Evolutionary conservation across 257 asterid genomes (phyloP).

Genomic region (Leonotis leonurus): DNA sequence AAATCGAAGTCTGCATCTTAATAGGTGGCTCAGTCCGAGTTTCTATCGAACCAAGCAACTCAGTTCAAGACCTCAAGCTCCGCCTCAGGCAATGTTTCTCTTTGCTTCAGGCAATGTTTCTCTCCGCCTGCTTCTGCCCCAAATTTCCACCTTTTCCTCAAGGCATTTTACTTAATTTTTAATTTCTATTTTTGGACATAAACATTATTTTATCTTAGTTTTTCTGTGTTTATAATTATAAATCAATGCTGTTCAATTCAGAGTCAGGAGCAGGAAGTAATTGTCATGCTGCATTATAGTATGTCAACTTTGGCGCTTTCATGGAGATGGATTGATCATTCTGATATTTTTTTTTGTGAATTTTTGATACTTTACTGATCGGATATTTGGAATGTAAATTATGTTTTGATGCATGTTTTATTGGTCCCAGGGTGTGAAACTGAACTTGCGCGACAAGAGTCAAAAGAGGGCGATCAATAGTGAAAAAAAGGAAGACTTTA

Average conservation of each 20-base stretch:
- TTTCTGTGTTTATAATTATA: too few relatives aligned
- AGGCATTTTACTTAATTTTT: conserved; percentile 31
- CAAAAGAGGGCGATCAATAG: conserved; percentile 25
- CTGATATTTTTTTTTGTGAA: too few relatives aligned
- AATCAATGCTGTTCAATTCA: not conserved
- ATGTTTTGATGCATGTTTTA: not conserved
- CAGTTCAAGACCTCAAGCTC: conserved; percentile 56
- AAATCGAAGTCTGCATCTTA: conserved; percentile 63
- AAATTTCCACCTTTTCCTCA: conserved; percentile 71
- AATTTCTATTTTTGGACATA: not conserved
- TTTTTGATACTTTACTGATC: not conserved
- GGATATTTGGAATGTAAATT: not conserved
- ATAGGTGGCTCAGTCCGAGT: conserved; percentile 55
- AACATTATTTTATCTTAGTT: not conserved
- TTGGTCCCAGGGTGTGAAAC: conserved; percentile 63
- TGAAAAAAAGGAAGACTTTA: conserved; percentile 26
- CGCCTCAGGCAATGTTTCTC: too few relatives aligned
- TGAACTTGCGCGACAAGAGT: conserved; percentile 41
- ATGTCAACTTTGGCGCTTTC: not conserved
- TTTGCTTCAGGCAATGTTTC: conserved; percentile 35
- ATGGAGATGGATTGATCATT: not conserved
- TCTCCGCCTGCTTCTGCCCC: conserved; percentile 55
- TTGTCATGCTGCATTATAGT: not conserved
- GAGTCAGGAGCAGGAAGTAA: not conserved
- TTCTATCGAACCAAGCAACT: conserved; percentile 32